Conservation (phyloP, 2,329 filamentous ascomycete genomes). For the Alternaria sp. region DNA sequence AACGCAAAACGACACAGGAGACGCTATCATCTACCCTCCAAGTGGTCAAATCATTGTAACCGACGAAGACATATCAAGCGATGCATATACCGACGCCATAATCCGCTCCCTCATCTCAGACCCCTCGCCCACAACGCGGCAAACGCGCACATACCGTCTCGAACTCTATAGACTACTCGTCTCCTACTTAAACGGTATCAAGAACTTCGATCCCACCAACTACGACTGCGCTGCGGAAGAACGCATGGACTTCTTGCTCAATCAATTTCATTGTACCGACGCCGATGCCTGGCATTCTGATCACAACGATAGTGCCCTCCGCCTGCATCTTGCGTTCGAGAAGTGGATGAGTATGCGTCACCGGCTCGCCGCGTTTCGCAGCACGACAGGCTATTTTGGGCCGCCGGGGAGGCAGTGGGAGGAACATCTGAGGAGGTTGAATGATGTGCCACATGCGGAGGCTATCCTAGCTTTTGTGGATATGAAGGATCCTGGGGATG, state of each 20-base stretch:
- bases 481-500: background rate
- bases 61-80: background rate
- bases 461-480: constrained; percentile 16
- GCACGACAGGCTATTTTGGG: constrained; percentile 5
- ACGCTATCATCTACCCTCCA: background rate
- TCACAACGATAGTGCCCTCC: background rate
- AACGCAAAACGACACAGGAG: background rate
- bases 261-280: constrained; percentile 9
- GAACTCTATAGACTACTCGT: constrained; percentile 17
- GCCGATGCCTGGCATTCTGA: background rate
- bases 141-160: constrained; percentile 3
- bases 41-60: background rate
- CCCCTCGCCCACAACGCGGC: background rate
- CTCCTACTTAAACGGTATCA: constrained; percentile 6
- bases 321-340: background rate
- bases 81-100: background rate
- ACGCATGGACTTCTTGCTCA: constrained; percentile 13
- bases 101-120: background rate
- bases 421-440: constrained; percentile 3
- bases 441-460: constrained; percentile 4
- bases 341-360: constrained; percentile 19
- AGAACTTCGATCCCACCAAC: background rate
- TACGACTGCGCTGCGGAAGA: constrained; percentile 12
- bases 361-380: constrained; percentile 6
- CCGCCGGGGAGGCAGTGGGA: constrained; percentile 14